Evolutionary conservation across 306 rosid species (phyloP).

Genomic region (Neltuma alba): DNA sequence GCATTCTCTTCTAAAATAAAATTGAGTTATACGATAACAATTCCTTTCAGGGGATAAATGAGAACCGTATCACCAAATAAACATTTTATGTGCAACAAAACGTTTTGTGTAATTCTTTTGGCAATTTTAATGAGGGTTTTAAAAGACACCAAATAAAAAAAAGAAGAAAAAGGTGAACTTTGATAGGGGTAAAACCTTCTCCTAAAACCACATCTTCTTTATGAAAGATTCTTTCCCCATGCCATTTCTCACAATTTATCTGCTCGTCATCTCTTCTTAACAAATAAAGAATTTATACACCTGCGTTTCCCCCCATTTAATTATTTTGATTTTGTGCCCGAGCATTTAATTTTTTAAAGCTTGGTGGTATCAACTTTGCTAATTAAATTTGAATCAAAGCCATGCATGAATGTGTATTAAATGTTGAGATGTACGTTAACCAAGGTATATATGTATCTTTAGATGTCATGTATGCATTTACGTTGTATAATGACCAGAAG

Average conservation of each 20-base stretch:
- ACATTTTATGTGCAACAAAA: no score
- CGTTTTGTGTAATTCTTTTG: no score
- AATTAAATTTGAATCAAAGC: not conserved
- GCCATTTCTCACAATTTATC: not conserved
- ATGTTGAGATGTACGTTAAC: not conserved
- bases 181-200: no score
- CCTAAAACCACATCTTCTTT: not conserved
- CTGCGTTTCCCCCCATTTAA: not conserved
- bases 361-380: not conserved
- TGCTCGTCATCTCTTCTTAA: no score
- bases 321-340: not conserved
- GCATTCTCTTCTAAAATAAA: not conserved
- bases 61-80: no score
- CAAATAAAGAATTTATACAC: not conserved
- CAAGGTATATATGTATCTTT: not conserved
- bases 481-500: not conserved
- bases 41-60: not conserved
- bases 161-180: no score
- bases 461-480: not conserved
- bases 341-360: not conserved
- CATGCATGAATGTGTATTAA: not conserved
- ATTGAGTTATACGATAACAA: not conserved
- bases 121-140: not conserved
- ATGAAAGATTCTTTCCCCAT: not conserved
- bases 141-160: not conserved